Evolutionary conservation across 1,139 yeast genomes (phyloP), one percentile per base, ranked within the genome.

Genomic region (Tardiomyces digboiensis): DNA sequence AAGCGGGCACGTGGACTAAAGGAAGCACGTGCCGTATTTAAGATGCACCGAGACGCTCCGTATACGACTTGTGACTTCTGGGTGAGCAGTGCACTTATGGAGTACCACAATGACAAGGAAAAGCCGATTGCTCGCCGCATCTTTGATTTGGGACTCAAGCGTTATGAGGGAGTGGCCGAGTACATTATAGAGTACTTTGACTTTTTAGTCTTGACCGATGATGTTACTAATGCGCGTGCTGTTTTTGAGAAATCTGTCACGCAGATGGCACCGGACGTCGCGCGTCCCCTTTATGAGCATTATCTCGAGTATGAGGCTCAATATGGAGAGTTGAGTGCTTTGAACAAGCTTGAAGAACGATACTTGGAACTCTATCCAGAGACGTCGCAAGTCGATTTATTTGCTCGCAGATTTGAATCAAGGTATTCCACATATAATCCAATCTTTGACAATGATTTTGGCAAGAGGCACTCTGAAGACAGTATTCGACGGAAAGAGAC

Each of bases 31-130:
- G 51, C 52, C 22, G 57, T 69, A 2, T 75, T 86, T 42, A 74
- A 81, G 45, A 89, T 82, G 49, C 85, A 93, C 7, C 73, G 97
- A 49, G 67, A 73, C 39, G 68, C 82, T 2, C 74, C 83, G 44
- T 74, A 71, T 50, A 79, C 84, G 40, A 82, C 94, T 0, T 78
- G 79, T 66, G 87, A 85, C 52, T 74, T 91, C 26, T 91, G 75
- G 61, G 80, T 82, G 21, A 93, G 86, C 44, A 82, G 86, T 54
- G 95, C 97, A 0, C 71, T 79, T 58, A 72, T 89, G 70, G 98
- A 91, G 59, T 80, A 78, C 55, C 80, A 80, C 55, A 75, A 82
- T 39, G 69, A 66, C 49, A 65, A 64, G 40, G 76, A 82, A 50
- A 70, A 74, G 42, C 81, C 78, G 44, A 79, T 84, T 38, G 91